Conservation (phyloP, 768 basidiomycete genomes). For the Imleria badia region DNA sequence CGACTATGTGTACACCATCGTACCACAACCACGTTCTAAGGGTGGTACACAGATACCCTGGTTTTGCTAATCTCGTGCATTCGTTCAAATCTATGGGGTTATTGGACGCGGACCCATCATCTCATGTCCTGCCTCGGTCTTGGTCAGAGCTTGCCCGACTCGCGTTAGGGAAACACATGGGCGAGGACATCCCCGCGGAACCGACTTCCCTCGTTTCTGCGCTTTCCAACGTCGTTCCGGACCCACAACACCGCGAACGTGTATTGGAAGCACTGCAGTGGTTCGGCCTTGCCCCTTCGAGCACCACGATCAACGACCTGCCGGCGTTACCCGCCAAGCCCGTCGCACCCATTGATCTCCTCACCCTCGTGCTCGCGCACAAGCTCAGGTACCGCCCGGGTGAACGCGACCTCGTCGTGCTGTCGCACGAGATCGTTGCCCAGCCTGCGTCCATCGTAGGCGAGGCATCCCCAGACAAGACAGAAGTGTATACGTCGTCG, state of each 20-base stretch:
- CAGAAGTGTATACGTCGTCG: conserved; percentile 65
- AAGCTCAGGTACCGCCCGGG: conserved; percentile 64
- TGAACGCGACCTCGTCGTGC: conserved; percentile 86
- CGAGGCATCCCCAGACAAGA: conserved; percentile 15
- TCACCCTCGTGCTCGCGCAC: conserved; percentile 69
- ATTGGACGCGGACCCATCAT: conserved; percentile 40
- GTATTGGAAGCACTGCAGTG: conserved; percentile 48
- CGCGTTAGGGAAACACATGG: conserved; percentile 31
- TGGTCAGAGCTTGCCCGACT: conserved; percentile 40
- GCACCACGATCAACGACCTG: conserved; percentile 17
- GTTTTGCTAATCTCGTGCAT: conserved; percentile 73
- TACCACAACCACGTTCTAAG: not conserved
- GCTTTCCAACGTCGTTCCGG: conserved; percentile 22
- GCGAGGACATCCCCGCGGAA: conserved; percentile 30
- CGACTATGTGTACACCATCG: not conserved
- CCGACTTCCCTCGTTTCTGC: conserved; percentile 35
- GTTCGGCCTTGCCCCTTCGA: conserved; percentile 13
- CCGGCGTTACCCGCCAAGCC: conserved; percentile 45
- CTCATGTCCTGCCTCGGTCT: conserved; percentile 17
- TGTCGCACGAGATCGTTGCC: conserved; percentile 79
- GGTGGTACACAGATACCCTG: conserved; percentile 63
- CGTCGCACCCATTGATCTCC: conserved; percentile 64
- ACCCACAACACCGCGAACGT: conserved; percentile 21
- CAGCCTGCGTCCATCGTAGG: conserved; percentile 10
- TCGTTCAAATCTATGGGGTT: conserved; percentile 71